Conservation (phyloP, 2,329 filamentous ascomycete genomes). For the Torrubiellomyces zombiae region DNA sequence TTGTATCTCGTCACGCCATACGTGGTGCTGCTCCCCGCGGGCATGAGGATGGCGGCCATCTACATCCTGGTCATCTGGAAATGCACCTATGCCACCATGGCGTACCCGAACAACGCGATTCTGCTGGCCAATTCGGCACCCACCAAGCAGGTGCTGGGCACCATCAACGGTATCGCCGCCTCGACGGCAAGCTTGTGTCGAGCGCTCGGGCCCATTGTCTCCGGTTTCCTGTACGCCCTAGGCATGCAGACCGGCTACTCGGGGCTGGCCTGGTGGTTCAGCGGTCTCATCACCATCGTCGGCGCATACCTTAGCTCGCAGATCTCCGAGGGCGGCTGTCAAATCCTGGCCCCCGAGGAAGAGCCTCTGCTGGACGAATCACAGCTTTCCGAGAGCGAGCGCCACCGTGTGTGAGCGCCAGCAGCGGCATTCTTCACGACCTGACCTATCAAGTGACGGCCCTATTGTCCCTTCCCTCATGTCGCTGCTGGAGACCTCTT, state of each 20-base stretch:
- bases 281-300: constrained; percentile 54
- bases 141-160: constrained; percentile 69
- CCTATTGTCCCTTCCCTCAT: too few species aligned
- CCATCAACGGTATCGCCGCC: constrained; percentile 81
- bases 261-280: constrained; percentile 87
- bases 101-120: constrained; percentile 81
- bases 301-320: constrained; percentile 62
- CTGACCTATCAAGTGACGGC: too few species aligned
- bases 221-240: constrained; percentile 67
- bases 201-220: constrained; percentile 76
- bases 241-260: constrained; percentile 71
- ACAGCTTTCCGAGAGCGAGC: too few species aligned
- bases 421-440: too few species aligned
- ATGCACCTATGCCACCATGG: constrained; percentile 79
- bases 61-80: constrained; percentile 75
- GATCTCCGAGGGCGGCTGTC: constrained; percentile 47
- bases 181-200: constrained; percentile 81
- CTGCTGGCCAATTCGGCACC: constrained; percentile 79
- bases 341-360: constrained; percentile 25
- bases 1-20: constrained; percentile 84
- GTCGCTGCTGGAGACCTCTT: too few species aligned
- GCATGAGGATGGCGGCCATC: constrained; percentile 55
- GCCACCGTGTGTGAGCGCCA: too few species aligned
- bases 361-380: constrained; percentile 17
- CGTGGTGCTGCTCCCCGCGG: constrained; percentile 63